These are phyloP conservation scores for Echeveria elegans DNA, from an alignment of 164 flowering plant species.

Conservation along the genomic window DNA sequence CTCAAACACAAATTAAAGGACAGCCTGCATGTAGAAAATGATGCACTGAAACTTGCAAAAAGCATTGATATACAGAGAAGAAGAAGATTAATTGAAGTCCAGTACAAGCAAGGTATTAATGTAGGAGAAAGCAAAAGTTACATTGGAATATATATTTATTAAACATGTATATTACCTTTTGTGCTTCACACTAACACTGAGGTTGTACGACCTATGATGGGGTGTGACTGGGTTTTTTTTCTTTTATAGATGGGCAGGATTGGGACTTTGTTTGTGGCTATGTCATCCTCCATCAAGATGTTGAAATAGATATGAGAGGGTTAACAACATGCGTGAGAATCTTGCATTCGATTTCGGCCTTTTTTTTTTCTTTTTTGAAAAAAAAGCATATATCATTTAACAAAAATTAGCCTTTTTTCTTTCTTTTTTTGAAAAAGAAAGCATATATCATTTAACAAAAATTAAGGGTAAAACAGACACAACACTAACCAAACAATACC, in stretches of 20 bases:
- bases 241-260: not conserved
- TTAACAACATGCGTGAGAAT: not conserved
- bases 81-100: too few relatives aligned
- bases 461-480: too few relatives aligned
- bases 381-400: too few relatives aligned
- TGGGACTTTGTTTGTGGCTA: not conserved
- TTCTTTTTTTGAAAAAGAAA: too few relatives aligned
- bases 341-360: not conserved
- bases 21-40: constrained; percentile 7
- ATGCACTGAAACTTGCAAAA: not conserved
- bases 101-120: not conserved
- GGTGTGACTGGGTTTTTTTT: not conserved
- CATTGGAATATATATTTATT: not conserved
- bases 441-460: too few relatives aligned
- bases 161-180: not conserved
- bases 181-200: not conserved
- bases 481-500: too few relatives aligned
- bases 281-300: constrained; percentile 1
- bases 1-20: not conserved
- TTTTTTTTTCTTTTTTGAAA: too few relatives aligned
- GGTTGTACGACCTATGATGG: not conserved
- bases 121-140: constrained; percentile 5
- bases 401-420: too few relatives aligned
- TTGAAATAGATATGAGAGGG: not conserved
- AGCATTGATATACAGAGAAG: not conserved